Conservation (phyloP, 768 basidiomycete species). For the Mycena pura region DNA sequence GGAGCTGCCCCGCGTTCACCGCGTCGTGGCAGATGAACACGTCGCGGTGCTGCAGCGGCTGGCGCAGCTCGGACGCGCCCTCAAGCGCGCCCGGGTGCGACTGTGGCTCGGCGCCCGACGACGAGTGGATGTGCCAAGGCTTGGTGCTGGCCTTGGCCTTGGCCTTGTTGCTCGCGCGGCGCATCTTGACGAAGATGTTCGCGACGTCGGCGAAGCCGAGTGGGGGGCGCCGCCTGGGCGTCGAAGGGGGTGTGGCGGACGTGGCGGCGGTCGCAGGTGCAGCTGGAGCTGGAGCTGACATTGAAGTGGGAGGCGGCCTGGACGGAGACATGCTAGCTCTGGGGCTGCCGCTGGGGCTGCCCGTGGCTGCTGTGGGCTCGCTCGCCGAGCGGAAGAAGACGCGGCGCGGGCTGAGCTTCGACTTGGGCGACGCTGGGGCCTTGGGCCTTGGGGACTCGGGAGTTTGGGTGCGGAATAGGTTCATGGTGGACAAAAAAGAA, state of each 20-base stretch:
- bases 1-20: slow-evolving; percentile 64
- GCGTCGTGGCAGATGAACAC: slow-evolving; percentile 65
- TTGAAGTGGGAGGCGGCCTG: too few species aligned
- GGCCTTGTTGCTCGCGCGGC: slow-evolving; percentile 41
- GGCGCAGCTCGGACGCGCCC: slow-evolving; percentile 29
- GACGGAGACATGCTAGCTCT: neutral
- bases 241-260: too few species aligned
- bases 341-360: neutral
- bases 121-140: slow-evolving; percentile 39
- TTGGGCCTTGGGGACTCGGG: slow-evolving; percentile 6
- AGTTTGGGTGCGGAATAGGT: slow-evolving; percentile 15
- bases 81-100: slow-evolving; percentile 45
- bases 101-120: slow-evolving; percentile 46
- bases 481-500: slow-evolving; percentile 15
- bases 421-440: slow-evolving; percentile 10
- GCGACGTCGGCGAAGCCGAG: slow-evolving; percentile 52
- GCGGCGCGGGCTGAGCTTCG: slow-evolving; percentile 2
- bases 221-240: slow-evolving; percentile 26
- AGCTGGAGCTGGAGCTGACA: neutral
- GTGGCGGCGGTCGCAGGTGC: slow-evolving; percentile 8
- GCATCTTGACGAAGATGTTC: slow-evolving; percentile 61
- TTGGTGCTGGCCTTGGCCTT: too few species aligned
- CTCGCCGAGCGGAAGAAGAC: slow-evolving; percentile 10
- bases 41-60: slow-evolving; percentile 42
- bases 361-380: neutral